These are phyloP conservation scores for Seiridium cupressi DNA, from an alignment of 2,329 filamentous ascomycete species.

Conservation along the genomic window DNA sequence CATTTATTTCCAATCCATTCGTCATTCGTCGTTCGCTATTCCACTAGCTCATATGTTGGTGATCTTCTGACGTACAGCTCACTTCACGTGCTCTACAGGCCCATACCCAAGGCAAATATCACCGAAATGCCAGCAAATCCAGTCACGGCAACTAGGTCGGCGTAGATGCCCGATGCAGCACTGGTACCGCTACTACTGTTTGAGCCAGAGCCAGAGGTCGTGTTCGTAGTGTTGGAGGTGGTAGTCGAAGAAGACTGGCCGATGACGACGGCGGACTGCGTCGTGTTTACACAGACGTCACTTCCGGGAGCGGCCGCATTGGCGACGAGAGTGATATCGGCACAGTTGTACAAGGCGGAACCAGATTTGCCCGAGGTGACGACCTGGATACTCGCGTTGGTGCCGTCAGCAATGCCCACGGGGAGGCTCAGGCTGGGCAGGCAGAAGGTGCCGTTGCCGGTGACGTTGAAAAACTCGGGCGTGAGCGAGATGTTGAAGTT, in stretches of 20 bases:
- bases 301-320: background rate
- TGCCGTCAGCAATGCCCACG: slow-evolving; percentile 46
- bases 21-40: background rate
- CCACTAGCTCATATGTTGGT: slow-evolving; percentile 20
- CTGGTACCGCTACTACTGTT: slow-evolving; percentile 8
- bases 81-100: slow-evolving; percentile 2
- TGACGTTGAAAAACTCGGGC: slow-evolving; percentile 56
- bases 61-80: too few species aligned
- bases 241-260: slow-evolving; percentile 13
- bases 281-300: slow-evolving; percentile 40
- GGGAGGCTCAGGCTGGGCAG: slow-evolving; percentile 58
- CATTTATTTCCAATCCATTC: background rate
- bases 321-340: slow-evolving; percentile 63
- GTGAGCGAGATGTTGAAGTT: slow-evolving; percentile 71
- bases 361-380: slow-evolving; percentile 59
- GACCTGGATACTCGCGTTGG: slow-evolving; percentile 66
- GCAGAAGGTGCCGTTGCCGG: slow-evolving; percentile 64
- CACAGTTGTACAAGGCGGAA: slow-evolving; percentile 70
- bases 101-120: slow-evolving; percentile 35
- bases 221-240: background rate
- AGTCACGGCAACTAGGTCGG: slow-evolving; percentile 26
- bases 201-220: background rate
- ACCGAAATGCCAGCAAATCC: slow-evolving; percentile 35
- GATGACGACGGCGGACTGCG: slow-evolving; percentile 42
- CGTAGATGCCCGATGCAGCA: slow-evolving; percentile 16